Conservation (phyloP, 352 stramenopile species). For the Pythium grandisporangium region DNA sequence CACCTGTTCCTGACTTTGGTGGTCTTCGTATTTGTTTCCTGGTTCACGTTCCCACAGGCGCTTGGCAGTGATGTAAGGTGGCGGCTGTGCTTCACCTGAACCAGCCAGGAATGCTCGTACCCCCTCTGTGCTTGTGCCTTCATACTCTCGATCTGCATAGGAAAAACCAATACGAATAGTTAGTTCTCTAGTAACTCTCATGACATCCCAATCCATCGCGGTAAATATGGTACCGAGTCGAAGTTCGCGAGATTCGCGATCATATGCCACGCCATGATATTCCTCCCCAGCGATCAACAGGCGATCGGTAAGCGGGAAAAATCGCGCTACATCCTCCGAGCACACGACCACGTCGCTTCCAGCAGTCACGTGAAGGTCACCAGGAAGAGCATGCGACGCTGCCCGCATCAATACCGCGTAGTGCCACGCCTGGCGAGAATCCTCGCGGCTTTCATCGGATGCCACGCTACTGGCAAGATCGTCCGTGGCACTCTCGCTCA, state of each 20-base stretch:
- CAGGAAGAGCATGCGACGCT: slow-evolving; percentile 37
- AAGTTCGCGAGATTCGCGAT: slow-evolving; percentile 24
- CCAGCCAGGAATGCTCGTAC: slow-evolving; percentile 43
- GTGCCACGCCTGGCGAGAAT: slow-evolving; percentile 45
- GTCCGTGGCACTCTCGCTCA: too few species aligned
- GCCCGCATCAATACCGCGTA: slow-evolving; percentile 71
- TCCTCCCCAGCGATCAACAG: slow-evolving; percentile 46
- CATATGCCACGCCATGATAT: slow-evolving; percentile 34
- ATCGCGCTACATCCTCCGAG: slow-evolving; percentile 40
- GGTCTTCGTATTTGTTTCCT: slow-evolving; percentile 80
- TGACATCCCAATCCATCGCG: too few species aligned
- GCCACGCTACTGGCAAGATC: too few species aligned
- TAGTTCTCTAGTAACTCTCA: too few species aligned
- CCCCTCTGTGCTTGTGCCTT: slow-evolving; percentile 24
- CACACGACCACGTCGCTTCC: slow-evolving; percentile 18
- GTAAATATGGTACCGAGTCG: slow-evolving; percentile 27
- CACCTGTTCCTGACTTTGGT: slow-evolving; percentile 67
- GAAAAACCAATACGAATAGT: too few species aligned
- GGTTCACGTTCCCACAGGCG: slow-evolving; percentile 63
- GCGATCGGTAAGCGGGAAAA: slow-evolving; percentile 49
- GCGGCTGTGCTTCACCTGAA: slow-evolving; percentile 25
- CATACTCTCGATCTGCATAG: slow-evolving; percentile 45
- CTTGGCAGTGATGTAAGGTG: slow-evolving; percentile 57
- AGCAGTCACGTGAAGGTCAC: slow-evolving; percentile 30
- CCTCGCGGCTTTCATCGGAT: too few species aligned